A percentile compares a stretch with the other conserved stretches of the same genome.
Evolutionary conservation across 164 flowering plant species (phyloP).

Genomic region (Kingdonia uniflora): DNA sequence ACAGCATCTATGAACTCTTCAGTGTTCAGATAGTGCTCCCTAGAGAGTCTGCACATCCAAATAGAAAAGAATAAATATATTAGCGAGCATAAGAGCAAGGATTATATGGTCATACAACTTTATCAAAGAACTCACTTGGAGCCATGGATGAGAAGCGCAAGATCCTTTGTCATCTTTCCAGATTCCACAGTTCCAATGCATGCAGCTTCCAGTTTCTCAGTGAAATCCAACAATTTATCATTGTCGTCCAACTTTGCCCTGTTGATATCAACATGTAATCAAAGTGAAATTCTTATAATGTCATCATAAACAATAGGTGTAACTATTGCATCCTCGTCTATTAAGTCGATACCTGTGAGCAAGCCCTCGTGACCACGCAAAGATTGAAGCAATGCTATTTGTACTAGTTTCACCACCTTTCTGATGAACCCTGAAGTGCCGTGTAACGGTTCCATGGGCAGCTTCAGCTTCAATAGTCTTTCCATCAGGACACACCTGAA

Average conservation of each 20-base stretch:
- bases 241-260: conserved; percentile 87
- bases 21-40: conserved; percentile 72
- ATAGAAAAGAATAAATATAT: background rate
- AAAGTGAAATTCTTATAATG: background rate
- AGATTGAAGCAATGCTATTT: conserved; percentile 96
- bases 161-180: conserved; percentile 97
- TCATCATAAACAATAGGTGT: too few relatives aligned
- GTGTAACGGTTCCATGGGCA: conserved; percentile 98
- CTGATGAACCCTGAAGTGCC: conserved; percentile 93
- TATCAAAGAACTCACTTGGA: conserved; percentile 38
- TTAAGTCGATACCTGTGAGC: conserved; percentile 57
- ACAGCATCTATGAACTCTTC: conserved; percentile 94
- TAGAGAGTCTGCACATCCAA: conserved; percentile 33
- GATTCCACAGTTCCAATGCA: conserved; percentile 77
- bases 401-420: conserved; percentile 99
- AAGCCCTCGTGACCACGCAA: conserved; percentile 98
- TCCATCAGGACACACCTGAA: conserved; percentile 97
- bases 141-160: conserved; percentile 81
- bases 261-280: conserved; percentile 2
- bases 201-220: conserved; percentile 81
- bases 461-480: conserved; percentile 99
- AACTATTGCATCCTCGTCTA: too few relatives aligned
- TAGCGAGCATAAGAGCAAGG: background rate
- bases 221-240: conserved; percentile 48
- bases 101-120: background rate